These are phyloP conservation scores for Sclerotinia sclerotiorum DNA, from an alignment of 2,329 filamentous ascomycete genomes.

Conservation along the genomic window DNA sequence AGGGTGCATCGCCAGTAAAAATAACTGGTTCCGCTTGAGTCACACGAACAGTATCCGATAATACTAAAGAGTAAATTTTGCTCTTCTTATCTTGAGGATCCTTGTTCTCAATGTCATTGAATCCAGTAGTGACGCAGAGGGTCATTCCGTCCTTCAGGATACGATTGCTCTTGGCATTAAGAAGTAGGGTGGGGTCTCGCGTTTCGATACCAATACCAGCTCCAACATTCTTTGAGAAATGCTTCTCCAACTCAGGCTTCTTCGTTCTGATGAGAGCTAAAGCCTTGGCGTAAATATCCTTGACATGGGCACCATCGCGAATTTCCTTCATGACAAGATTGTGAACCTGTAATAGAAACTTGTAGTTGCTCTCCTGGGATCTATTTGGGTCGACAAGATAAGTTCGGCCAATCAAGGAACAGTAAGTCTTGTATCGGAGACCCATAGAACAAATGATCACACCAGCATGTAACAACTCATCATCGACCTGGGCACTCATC, in stretches of 20 bases:
- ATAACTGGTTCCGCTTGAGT: conserved; percentile 75
- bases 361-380: conserved; percentile 91
- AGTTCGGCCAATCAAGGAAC: conserved; percentile 86
- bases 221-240: conserved; percentile 90
- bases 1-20: conserved; percentile 90
- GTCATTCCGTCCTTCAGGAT: conserved; percentile 96
- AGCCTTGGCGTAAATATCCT: conserved; percentile 91
- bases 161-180: conserved; percentile 84
- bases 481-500: conserved; percentile 74
- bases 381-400: conserved; percentile 98
- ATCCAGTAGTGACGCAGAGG: conserved; percentile 82
- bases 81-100: conserved; percentile 87
- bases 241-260: conserved; percentile 92
- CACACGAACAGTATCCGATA: conserved; percentile 92
- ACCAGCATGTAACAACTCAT: conserved; percentile 81
- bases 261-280: conserved; percentile 77
- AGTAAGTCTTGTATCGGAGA: conserved; percentile 93
- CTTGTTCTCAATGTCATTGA: conserved; percentile 85
- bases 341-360: conserved; percentile 79
- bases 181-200: conserved; percentile 75
- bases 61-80: conserved; percentile 82
- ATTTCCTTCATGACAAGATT: conserved; percentile 89
- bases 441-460: conserved; percentile 93
- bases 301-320: conserved; percentile 79
- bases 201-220: conserved; percentile 92